Conservation (phyloP, 441 rosid genomes). For the Omphalea diandra region DNA sequence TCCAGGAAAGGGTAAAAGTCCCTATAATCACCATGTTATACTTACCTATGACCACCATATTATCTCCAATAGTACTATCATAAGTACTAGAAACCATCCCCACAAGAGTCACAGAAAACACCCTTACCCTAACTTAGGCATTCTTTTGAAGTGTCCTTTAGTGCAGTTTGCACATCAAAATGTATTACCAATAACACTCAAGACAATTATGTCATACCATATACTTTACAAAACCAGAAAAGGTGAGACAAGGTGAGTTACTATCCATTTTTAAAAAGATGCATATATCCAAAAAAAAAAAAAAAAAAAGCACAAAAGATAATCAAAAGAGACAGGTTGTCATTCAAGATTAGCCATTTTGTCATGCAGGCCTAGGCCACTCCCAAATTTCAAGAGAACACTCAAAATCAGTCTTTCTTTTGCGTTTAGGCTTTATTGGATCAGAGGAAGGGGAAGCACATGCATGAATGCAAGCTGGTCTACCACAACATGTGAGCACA, state of each 20-base stretch:
- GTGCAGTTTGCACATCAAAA: too few species aligned
- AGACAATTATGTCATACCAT: background rate
- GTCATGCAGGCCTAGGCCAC: background rate
- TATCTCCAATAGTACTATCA: background rate
- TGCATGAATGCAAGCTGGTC: constrained; percentile 2
- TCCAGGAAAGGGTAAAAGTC: background rate
- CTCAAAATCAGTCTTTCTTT: background rate
- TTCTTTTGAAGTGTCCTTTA: background rate
- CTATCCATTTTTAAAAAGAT: background rate
- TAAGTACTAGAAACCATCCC: background rate
- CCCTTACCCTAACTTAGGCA: background rate
- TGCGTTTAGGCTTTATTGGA: background rate
- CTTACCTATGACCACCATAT: background rate
- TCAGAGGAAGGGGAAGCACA: background rate
- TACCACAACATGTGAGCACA: constrained; percentile 6
- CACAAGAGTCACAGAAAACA: background rate
- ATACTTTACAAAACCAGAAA: background rate
- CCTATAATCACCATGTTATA: background rate
- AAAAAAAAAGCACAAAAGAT: background rate
- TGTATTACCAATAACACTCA: too few species aligned
- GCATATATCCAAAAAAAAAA: background rate
- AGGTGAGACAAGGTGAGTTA: background rate
- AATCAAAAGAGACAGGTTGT: too few species aligned
- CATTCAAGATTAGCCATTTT: background rate
- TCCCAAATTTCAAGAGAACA: background rate